A percentile compares a stretch with the other conserved stretches of the same genome.
Conservation (phyloP, 208 protist species). For the Acanthamoeba polyphaga region DNA sequence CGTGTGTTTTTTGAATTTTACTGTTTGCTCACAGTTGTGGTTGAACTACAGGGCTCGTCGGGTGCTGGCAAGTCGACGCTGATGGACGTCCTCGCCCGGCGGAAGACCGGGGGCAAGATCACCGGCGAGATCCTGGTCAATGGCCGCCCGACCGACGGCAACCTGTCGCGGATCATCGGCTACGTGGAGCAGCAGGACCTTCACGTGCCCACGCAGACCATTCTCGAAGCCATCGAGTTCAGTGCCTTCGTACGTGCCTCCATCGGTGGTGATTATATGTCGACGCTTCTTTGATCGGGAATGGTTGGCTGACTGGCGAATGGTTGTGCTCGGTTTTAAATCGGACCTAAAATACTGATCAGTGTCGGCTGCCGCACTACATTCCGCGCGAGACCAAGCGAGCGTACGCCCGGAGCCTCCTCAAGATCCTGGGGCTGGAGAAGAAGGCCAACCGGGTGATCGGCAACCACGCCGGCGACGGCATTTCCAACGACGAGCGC, state of each 20-base stretch:
- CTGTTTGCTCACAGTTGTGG: too few species aligned
- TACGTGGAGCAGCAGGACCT: constrained; percentile 85
- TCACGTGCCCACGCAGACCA: constrained; percentile 80
- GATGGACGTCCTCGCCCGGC: constrained; percentile 80
- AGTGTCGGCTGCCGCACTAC: constrained; percentile 28
- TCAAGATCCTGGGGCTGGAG: constrained; percentile 65
- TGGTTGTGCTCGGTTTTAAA: too few species aligned
- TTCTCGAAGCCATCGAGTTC: constrained; percentile 72
- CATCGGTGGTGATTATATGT: too few species aligned
- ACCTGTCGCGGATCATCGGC: constrained; percentile 75
- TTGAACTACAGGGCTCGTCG: constrained; percentile 72
- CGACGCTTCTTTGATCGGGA: too few species aligned
- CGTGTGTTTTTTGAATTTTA: too few species aligned
- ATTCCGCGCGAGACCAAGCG: constrained; percentile 24
- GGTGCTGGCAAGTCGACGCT: constrained; percentile 85
- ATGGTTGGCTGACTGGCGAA: too few species aligned
- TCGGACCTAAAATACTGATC: too few species aligned
- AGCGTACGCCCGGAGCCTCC: constrained; percentile 12
- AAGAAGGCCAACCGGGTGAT: constrained; percentile 6
- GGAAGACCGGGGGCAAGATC: constrained; percentile 83
- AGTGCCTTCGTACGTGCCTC: constrained; percentile 30
- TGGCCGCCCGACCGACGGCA: constrained; percentile 49
- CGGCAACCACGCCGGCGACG: constrained; percentile 29
- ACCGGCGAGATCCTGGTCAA: constrained; percentile 83
- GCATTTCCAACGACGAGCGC: constrained; percentile 68